Base-by-base conservation (phyloP, 2,329 filamentous ascomycete species). In the Tolypocladium endophyticum region DNA sequence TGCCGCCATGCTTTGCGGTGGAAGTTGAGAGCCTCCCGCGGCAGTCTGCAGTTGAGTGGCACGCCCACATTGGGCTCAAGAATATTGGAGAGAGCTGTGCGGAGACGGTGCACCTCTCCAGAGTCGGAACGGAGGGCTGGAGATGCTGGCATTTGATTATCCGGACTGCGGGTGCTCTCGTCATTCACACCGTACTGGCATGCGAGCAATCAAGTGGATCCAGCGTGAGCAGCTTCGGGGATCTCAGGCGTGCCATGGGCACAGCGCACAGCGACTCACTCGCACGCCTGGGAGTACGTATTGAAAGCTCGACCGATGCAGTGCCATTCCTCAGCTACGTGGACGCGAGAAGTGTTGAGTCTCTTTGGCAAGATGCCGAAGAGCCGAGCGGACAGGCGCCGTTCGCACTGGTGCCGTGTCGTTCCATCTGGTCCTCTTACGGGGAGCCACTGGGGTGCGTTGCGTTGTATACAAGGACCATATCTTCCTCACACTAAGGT, bases 21-120 rank as follows among this genome's bases (percentile, higher is more conserved):
- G 86, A 94, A 68, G 88, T 97, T 1, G 81, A 87, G 52, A 83
- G 86, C 64, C 79, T 99, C 16, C 94, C 94, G 1, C 83, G 90
- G 25, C 79, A 77, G 20, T 87, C 88, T 35, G 79, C 79, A 43
- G 84, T 97, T 14, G 94, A 99, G 76, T 99, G 93, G 92, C 87
- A 90, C 65, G 87, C 81, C 1, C 82, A 87, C 60, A 69, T 84
- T 3, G 89, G 90, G 0, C 72, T 88, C 8, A 71, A 71, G 12
- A 60, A 64, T 30, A 61, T 76, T 4, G 61, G 64, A 5, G 67
- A 71, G 55, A 60, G 66, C 18, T 67, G 64, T 5, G 67, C 67
- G 38, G 68, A 71, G 60, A 63, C 71, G 54, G 50, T 65, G 14
- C 60, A 59, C 30, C 59, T 63, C 28, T 55, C 60, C 12, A 61